Conservation (phyloP, 192 early-diverging fungal species). For the Coemansia sp. region DNA sequence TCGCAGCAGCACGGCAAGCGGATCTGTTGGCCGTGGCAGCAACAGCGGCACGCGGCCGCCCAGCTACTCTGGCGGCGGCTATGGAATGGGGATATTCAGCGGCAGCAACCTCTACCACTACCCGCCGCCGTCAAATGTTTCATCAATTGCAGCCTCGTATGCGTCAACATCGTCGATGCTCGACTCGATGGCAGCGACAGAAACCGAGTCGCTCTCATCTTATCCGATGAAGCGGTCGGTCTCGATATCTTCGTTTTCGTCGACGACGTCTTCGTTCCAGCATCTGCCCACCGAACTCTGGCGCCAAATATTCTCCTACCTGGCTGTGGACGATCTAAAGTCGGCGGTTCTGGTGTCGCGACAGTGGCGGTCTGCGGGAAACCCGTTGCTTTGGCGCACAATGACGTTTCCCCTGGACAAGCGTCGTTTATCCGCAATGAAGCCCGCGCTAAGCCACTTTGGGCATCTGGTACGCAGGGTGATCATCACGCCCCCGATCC, state of each 20-base stretch:
- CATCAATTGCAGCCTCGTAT: conserved; percentile 50
- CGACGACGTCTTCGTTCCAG: conserved; percentile 35
- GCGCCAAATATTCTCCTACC: conserved; percentile 37
- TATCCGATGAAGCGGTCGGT: conserved; percentile 38
- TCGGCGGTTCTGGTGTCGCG: conserved; percentile 41
- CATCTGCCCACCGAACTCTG: conserved; percentile 51
- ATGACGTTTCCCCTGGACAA: conserved; percentile 55
- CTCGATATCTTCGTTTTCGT: conserved; percentile 47
- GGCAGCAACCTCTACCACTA: conserved; percentile 26
- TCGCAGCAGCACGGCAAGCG: conserved; percentile 26
- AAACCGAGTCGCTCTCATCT: conserved; percentile 46
- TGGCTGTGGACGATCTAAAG: conserved; percentile 34
- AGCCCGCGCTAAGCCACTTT: conserved; percentile 33
- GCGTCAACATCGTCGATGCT: conserved; percentile 53
- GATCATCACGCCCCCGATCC: conserved; percentile 46
- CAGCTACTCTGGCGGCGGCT: conserved; percentile 41
- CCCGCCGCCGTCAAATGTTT: conserved; percentile 45
- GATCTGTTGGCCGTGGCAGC: conserved; percentile 23
- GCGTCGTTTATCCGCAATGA: conserved; percentile 49
- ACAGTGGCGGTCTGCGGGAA: conserved; percentile 50
- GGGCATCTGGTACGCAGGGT: conserved; percentile 49
- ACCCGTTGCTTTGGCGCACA: conserved; percentile 51
- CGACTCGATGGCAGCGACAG: conserved; percentile 51
- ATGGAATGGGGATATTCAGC: conserved; percentile 34
- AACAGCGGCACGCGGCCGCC: conserved; percentile 27